Conservation (phyloP, 768 basidiomycete genomes). For the Auricularia sp. region DNA sequence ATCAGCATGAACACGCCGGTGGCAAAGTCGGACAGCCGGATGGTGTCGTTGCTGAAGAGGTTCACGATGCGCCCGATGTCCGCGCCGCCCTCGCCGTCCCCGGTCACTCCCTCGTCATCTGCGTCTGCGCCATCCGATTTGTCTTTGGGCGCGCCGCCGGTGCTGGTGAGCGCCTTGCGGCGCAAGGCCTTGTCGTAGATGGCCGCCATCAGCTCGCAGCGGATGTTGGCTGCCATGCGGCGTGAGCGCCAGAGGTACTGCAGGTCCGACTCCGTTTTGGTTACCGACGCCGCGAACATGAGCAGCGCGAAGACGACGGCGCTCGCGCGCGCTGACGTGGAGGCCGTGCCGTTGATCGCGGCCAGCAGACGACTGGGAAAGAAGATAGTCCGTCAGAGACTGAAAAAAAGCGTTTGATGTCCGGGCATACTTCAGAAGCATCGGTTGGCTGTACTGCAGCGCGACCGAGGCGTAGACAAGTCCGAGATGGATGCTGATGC, state of each 20-base stretch:
- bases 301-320: constrained; percentile 76
- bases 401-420: constrained; percentile 7
- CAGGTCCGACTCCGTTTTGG: constrained; percentile 36
- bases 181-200: constrained; percentile 86
- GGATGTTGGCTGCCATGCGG: constrained; percentile 61
- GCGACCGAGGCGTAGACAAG: constrained; percentile 57
- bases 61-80: constrained; percentile 47
- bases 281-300: constrained; percentile 50
- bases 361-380: constrained; percentile 39
- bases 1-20: neutral
- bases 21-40: neutral
- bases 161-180: constrained; percentile 61
- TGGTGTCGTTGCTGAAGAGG: too few relatives aligned
- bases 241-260: constrained; percentile 12
- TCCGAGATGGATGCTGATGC: constrained; percentile 5
- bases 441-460: constrained; percentile 74
- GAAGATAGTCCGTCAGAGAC: neutral
- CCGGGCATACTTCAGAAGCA: constrained; percentile 60
- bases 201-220: constrained; percentile 72
- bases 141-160: constrained; percentile 3
- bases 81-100: constrained; percentile 82
- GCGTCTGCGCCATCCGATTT: constrained; percentile 14
- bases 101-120: constrained; percentile 42
- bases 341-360: constrained; percentile 33
- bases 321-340: constrained; percentile 37